A percentile compares a stretch with the other conserved stretches of the same genome.
phyloP scores from a whole-genome alignment of 345 rosid genomes.

The Pugionium dolabratum region DNA sequence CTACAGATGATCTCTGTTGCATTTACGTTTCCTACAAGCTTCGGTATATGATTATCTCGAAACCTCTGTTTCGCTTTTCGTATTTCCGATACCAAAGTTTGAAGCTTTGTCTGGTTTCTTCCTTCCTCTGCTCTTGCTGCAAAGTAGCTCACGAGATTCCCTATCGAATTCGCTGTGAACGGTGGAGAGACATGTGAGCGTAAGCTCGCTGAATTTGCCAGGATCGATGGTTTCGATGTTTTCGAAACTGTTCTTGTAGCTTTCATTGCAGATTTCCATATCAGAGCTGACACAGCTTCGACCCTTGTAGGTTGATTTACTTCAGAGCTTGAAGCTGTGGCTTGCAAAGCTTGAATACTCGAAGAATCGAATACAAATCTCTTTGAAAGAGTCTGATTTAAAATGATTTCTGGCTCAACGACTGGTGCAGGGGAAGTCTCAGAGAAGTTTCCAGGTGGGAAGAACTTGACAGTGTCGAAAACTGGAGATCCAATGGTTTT shows the following conservation, averaged over 20 bases:
- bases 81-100: conserved; percentile 25
- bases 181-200: conserved; percentile 37
- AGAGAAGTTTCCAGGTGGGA: conserved; percentile 36
- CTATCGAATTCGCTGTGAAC: conserved; percentile 43
- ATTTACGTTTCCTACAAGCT: conserved; percentile 21
- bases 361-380: conserved; percentile 28
- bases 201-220: conserved; percentile 45
- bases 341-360: conserved; percentile 35
- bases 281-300: conserved; percentile 54
- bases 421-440: conserved; percentile 41
- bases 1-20: conserved; percentile 23
- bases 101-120: conserved; percentile 33
- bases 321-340: conserved; percentile 34
- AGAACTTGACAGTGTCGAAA: conserved; percentile 19
- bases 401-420: conserved; percentile 36
- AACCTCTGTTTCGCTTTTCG: conserved; percentile 41
- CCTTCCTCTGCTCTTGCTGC: conserved; percentile 33
- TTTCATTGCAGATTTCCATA: conserved; percentile 45
- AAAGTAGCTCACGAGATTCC: conserved; percentile 48
- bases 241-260: conserved; percentile 33
- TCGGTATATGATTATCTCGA: conserved; percentile 21
- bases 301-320: conserved; percentile 49
- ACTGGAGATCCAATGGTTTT: conserved; percentile 29
- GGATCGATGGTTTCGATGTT: conserved; percentile 37
- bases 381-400: conserved; percentile 30